Evolutionary conservation across 306 rosid species (phyloP), one percentile per base, ranked within the genome.

Genomic region (Castanea crenata): DNA sequence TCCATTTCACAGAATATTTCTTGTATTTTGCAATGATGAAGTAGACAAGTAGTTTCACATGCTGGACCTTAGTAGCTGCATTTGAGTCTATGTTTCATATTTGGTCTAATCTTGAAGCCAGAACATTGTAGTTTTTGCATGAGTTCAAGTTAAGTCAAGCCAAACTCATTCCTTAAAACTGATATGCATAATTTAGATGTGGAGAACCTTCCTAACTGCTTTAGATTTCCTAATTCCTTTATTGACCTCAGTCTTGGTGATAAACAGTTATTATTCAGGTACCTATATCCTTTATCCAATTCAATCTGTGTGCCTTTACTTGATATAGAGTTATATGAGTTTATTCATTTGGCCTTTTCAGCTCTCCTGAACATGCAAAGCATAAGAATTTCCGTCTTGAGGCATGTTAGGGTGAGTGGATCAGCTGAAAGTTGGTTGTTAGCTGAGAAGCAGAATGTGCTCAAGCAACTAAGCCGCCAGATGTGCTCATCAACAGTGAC

Each of bases 311-410:
- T 12, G 13, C 35, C 41, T 23, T 54, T 52, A 62, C 74, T 65
- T 71, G 23, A 35, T 74, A 59, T 29, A 55, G 58, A 10, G 73
- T 73, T 81, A 71, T 38, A n/a, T 68, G 61, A 59, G 44, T 79
- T 81, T 69, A 74, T 13, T 63, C 14, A 14, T 16, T 35, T 35
- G 49, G 72, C 51, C 18, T 67, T 67, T 46, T 67, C 65, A 69
- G 88, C 32, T 68, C 25, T 55, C 68, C 78, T 64, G 51, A 87
- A 70, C 13, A 89, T 93, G 96, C 92, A 89, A 74, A 87, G 85
- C 85, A 87, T 89, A 76, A 84, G 82, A 83, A 87, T 79, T 74
- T 88, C 91, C 63, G 75, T 93, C 83, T 78, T 88, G 89, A 76
- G 81, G 80, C 90, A 81, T 77, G 83, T 86, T 74, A 89, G 82